These are phyloP conservation scores for Lipomyces yarrowii DNA, from an alignment of 1,139 yeast genomes.

Conservation along the genomic window DNA sequence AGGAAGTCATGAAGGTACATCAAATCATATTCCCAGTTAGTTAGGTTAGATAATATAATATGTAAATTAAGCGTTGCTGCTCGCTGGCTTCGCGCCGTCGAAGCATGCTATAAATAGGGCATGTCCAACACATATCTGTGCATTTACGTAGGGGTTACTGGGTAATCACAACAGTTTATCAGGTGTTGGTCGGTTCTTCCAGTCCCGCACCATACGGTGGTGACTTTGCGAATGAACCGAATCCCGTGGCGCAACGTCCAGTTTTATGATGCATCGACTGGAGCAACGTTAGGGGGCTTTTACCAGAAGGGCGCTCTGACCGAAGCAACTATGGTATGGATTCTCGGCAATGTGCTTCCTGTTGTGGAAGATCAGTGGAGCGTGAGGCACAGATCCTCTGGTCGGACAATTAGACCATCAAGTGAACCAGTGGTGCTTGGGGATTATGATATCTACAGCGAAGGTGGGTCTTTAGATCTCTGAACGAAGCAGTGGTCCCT, in stretches of 20 bases:
- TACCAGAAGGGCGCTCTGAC: slow-evolving; percentile 2
- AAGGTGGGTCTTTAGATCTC: neutral
- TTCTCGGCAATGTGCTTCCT: neutral
- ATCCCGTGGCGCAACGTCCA: slow-evolving; percentile 2
- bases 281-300: neutral
- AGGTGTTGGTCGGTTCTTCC: too few species aligned
- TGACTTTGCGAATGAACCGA: neutral
- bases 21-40: neutral
- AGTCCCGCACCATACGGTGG: too few species aligned
- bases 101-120: too few species aligned
- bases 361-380: neutral
- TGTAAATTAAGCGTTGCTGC: too few species aligned
- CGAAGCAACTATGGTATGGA: neutral
- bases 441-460: neutral
- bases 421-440: neutral
- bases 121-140: too few species aligned
- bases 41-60: too few species aligned
- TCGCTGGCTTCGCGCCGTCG: too few species aligned
- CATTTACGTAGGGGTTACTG: too few species aligned
- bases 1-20: neutral
- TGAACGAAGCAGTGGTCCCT: neutral
- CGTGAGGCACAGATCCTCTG: neutral
- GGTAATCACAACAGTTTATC: too few species aligned
- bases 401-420: neutral
- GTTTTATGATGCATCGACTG: neutral